Percentiles rank a stretch among this genome's conserved stretches.
Conservation (phyloP, 345 rosid genomes). For the Sisymbrium irio region DNA sequence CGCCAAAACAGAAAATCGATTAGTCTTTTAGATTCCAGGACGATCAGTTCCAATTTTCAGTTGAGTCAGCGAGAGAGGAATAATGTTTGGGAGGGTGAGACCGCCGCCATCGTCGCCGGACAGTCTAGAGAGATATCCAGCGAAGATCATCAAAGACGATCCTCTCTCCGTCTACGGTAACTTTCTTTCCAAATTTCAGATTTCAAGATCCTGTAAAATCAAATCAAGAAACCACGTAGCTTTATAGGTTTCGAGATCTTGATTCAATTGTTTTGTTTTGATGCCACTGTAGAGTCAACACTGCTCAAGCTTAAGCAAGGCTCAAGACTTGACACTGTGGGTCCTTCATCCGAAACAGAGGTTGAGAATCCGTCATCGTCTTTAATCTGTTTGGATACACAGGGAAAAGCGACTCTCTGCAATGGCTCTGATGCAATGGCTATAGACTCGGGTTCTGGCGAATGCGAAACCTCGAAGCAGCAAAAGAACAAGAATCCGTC, state of each 20-base stretch:
- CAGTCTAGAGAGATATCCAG: slow-evolving; percentile 51
- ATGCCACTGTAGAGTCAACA: slow-evolving; percentile 58
- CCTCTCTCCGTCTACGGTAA: slow-evolving; percentile 82
- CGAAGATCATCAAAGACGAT: slow-evolving; percentile 77
- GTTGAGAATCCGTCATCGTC: slow-evolving; percentile 17
- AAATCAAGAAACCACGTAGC: neutral
- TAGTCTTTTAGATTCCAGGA: neutral
- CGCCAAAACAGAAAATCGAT: slow-evolving; percentile 6
- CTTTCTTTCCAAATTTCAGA: neutral
- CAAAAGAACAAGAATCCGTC: slow-evolving; percentile 31
- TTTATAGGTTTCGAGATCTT: neutral
- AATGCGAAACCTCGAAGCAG: slow-evolving; percentile 24
- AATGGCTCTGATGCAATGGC: slow-evolving; percentile 18
- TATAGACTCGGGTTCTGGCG: slow-evolving; percentile 26
- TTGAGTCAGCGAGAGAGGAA: neutral
- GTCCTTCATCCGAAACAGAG: slow-evolving; percentile 15
- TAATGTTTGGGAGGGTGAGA: slow-evolving; percentile 80
- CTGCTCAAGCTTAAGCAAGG: slow-evolving; percentile 74
- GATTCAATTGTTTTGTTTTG: neutral
- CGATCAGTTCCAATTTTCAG: neutral
- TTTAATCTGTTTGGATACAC: slow-evolving; percentile 3
- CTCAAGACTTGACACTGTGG: slow-evolving; percentile 40
- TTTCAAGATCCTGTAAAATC: no score
- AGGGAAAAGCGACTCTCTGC: neutral
- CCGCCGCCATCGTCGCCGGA: slow-evolving; percentile 58